These are phyloP conservation scores for Eucalyptus tenuipes DNA, from an alignment of 345 rosid genomes.

Conservation along the genomic window DNA sequence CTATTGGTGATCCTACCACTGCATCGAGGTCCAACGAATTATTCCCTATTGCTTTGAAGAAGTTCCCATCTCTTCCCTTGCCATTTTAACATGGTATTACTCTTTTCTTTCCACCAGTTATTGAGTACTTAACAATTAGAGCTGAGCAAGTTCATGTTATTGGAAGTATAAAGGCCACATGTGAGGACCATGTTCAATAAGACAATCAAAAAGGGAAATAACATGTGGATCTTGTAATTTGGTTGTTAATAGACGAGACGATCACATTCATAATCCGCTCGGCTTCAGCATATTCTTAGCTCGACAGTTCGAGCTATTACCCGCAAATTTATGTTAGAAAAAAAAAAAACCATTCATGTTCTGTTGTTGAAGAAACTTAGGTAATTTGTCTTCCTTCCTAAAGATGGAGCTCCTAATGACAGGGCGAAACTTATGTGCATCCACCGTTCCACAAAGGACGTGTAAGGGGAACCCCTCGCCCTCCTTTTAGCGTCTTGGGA, in stretches of 20 bases:
- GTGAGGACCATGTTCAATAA: background rate
- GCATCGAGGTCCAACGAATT: background rate
- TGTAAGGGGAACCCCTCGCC: background rate
- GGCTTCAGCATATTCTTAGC: background rate
- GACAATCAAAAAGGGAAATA: background rate
- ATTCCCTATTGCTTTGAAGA: background rate
- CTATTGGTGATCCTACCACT: background rate
- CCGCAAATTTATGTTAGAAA: background rate
- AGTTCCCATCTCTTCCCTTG: background rate
- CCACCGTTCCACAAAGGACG: background rate
- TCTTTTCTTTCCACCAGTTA: background rate
- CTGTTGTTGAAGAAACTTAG: background rate
- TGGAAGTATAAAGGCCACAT: background rate
- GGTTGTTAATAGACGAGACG: background rate
- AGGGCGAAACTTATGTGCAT: background rate
- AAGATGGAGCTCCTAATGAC: background rate
- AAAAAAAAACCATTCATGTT: background rate
- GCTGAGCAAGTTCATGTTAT: background rate
- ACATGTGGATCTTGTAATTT: background rate
- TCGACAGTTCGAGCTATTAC: background rate
- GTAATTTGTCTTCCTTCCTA: background rate
- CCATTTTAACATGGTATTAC: background rate
- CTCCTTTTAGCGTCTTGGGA: background rate
- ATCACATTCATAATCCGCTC: background rate
- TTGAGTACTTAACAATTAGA: background rate